Conservation (phyloP, 164 flowering plant species). For the Houttuynia cordata region DNA sequence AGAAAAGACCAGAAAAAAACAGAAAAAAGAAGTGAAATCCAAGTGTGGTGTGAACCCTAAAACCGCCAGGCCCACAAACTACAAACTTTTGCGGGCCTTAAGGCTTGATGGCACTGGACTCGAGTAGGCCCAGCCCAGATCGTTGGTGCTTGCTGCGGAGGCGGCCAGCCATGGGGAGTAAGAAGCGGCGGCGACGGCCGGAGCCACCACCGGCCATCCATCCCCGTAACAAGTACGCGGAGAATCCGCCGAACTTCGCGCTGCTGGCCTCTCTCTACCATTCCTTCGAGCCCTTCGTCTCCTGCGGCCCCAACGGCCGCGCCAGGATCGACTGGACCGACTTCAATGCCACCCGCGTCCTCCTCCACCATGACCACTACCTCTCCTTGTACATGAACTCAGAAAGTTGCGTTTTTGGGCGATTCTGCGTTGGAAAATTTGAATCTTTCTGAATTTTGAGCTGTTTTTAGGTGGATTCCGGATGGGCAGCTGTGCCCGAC, state of each 20-base stretch:
- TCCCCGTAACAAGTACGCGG: conserved; percentile 71
- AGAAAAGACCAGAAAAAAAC: too few species aligned
- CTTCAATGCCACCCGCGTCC: conserved; percentile 77
- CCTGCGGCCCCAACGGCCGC: conserved; percentile 44
- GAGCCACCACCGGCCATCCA: conserved; percentile 39
- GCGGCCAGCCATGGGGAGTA: conserved; percentile 25
- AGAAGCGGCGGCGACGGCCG: conserved; percentile 36
- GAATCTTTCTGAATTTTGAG: neutral
- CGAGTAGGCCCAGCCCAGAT: neutral
- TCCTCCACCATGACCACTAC: conserved; percentile 70
- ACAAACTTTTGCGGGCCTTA: too few species aligned
- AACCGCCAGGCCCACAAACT: too few species aligned
- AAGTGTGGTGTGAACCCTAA: too few species aligned
- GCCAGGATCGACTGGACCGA: conserved; percentile 91
- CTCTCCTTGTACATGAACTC: conserved; percentile 74
- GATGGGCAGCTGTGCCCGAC: conserved; percentile 97
- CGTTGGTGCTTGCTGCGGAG: neutral
- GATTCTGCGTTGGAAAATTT: neutral
- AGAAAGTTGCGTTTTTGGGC: too few species aligned
- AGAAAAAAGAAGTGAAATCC: too few species aligned
- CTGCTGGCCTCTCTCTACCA: conserved; percentile 71
- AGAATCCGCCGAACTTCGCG: conserved; percentile 68
- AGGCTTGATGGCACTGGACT: neutral
- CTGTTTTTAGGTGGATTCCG: conserved; percentile 83
- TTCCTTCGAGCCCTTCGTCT: conserved; percentile 55